Evolutionary conservation across 768 basidiomycete species (phyloP), one percentile per base, ranked within the genome.

Genomic region (Chalciporus chontae): DNA sequence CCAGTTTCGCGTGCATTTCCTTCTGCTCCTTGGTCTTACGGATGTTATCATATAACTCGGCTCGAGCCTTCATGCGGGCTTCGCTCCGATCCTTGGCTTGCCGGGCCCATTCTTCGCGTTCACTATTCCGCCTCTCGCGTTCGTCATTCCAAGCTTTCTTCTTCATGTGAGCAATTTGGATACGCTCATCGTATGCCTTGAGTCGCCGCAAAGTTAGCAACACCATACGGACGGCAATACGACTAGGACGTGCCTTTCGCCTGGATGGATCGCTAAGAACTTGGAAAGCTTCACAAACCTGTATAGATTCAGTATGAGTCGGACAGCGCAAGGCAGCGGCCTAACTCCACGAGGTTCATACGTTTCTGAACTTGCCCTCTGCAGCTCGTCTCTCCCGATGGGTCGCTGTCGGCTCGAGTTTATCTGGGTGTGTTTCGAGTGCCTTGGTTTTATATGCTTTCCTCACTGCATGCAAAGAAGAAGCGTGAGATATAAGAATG

Each of bases 391-490:
- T 81, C 51, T 79, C 77, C 49, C 72, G 67, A 39, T 76, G 74
- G 38, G 69, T 76, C 8, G 79, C 78, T 26, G 66, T 66, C 32
- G 76, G 80, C 10, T 78, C 78, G 41, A 86, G 77, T 57, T 85
- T 86, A 57, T 87, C 85, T 9, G 85, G 85, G 61, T 87, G 85
- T 1, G 86, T 87, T 63, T 84, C 82, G 23, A 87, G 71, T 9
- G 79, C 84, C 57, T 77, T 81, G 53, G 77, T 77, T 59, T 78
- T 82, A 64, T 86, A 87, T 2, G 83, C 84, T 57, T 73, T 81
- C 44, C 83, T 79, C 49, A 87, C 85, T 85, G 53, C 8, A 53
- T 23, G 23, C 5, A 40, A 8, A 23, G 23, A 14, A 15, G 18
- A 46, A 53, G 4, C 57, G 51, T 40, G 40, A 39, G 26, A 42